Conservation (phyloP, 2,329 filamentous ascomycete species). For the Zasmidium angulare region DNA sequence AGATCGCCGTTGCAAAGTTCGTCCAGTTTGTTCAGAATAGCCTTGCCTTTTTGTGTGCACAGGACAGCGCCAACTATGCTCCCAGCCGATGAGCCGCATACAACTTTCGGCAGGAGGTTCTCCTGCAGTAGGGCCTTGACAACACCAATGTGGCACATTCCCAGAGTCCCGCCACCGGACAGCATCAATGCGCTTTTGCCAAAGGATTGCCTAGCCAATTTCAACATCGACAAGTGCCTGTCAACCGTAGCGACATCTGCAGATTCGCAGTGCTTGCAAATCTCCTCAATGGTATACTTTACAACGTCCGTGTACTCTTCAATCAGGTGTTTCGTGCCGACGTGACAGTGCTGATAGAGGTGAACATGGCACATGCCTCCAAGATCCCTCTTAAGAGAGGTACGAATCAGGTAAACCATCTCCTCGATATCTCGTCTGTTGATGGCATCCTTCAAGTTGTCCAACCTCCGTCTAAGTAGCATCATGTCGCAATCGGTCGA, state of each 20-base stretch:
- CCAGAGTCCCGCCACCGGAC: slow-evolving; percentile 25
- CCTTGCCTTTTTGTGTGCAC: slow-evolving; percentile 22
- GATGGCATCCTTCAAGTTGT: slow-evolving; percentile 20
- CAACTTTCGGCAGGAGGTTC: slow-evolving; percentile 21
- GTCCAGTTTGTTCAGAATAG: slow-evolving; percentile 19
- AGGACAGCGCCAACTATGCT: slow-evolving; percentile 26
- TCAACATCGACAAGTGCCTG: slow-evolving; percentile 19
- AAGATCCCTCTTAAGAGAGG: slow-evolving; percentile 22
- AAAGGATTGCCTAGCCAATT: slow-evolving; percentile 20
- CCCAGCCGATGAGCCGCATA: slow-evolving; percentile 25
- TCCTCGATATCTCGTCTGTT: slow-evolving; percentile 18
- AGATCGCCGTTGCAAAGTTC: slow-evolving; percentile 23
- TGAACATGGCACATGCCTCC: slow-evolving; percentile 24
- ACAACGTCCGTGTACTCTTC: slow-evolving; percentile 26
- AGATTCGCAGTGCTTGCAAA: slow-evolving; percentile 20
- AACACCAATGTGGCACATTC: slow-evolving; percentile 27
- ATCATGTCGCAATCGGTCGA: slow-evolving; percentile 20
- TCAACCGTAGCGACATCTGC: slow-evolving; percentile 10
- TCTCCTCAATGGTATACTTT: slow-evolving; percentile 25
- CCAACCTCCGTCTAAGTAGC: slow-evolving; percentile 18
- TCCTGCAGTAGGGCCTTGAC: slow-evolving; percentile 21
- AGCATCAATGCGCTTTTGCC: slow-evolving; percentile 26
- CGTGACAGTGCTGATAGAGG: slow-evolving; percentile 21
- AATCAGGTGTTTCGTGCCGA: slow-evolving; percentile 24
- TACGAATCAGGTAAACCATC: slow-evolving; percentile 22